Evolutionary conservation across 1,284 basidiomycete genomes (phyloP), one percentile per base, ranked within the genome.

Genomic region (Tilletiopsis washingtonensis): DNA sequence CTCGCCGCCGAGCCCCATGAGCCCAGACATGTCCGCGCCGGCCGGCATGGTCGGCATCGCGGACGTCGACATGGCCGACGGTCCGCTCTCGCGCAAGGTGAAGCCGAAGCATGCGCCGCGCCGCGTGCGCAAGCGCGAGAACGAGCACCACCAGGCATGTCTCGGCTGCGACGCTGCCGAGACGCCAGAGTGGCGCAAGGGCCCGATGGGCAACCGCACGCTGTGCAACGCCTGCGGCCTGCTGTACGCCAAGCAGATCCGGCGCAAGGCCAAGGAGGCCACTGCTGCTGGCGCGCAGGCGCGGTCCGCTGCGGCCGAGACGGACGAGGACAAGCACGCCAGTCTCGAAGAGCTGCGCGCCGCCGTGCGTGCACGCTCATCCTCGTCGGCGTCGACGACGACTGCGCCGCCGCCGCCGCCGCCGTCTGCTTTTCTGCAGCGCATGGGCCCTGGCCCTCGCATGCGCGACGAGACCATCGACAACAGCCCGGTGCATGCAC

Each of bases 141-240:
- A 24, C 21, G 45, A 40, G 3, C 40, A 42, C 23, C 53, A 50
- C 23, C 29, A 34, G n/a, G 27, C 48, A 3, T 60, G 58, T 23
- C 51, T 55, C 24, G 52, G 49, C 5, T 60, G 58, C 21, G 45
- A 47, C 2, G 51, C 54, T n/a, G 53, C 49, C 2, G 29, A 46
- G 3, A 60, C 58, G 11, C 54, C 58, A 2, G 58, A 59, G 23
- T 59, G 57, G 57, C 51, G 57, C 17, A 50, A 51, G 32, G 58
- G 58, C 7, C 58, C 58, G 1, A 45, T 43, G 3, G 58, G 58
- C 3, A 50, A 54, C 2, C 45, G 58, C 12, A 57, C 55, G 14
- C 48, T 60, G 1, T 60, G 58, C 46, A 60, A 60, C 37, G 55
- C 54, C 1, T 60, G 58, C 19, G 58, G 58, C 9, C 49, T 60